Evolutionary conservation across 441 rosid species (phyloP), one percentile per base, ranked within the genome.

Genomic region (Arabidopsis hybrid): DNA sequence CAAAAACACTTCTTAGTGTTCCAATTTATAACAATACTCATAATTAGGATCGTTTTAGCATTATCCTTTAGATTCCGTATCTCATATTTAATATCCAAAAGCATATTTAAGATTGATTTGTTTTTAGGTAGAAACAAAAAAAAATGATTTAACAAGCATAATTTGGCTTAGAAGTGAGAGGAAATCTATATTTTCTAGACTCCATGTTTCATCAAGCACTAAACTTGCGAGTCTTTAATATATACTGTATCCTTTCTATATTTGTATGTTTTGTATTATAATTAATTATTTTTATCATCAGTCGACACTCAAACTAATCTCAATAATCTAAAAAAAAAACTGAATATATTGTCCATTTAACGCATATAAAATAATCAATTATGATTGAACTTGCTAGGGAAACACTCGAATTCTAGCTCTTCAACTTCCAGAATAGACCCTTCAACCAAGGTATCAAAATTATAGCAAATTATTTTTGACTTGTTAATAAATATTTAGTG

Each of bases 21-120:
- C 38, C 14, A 7, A 56, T 71, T 9, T 26, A 36, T 40, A 31
- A 61, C 59, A 42, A 42, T 29, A 63, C 16, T 21, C 49, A 21
- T 21, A 21, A 21, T 14, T 57, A 6, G 18, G 17, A 64, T 72
- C 11, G 13, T 36, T 52, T 17, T 53, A 62, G 46, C 62, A 17
- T n/a, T 61, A 51, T 40, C 31, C 35, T 52, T 50, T 40, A 16
- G 43, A 31, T 71, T 61, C 47, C 46, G 42, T 63, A 63, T 72
- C 56, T 53, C n/a, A 17, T 32, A 31, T 52, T 31, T 62, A 8
- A 40, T 51, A 42, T 32, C 12, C 8, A 2, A 63, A 53, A 17
- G 47, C 5, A 58, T 11, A 52, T 26, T 38, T 52, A 17, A 52
- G 26, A 13, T 6, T 53, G 46, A 42, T 62, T 13, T 49, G 32